Conservation (phyloP, 495 filamentous ascomycete species). For the Podospora tetraspora region DNA sequence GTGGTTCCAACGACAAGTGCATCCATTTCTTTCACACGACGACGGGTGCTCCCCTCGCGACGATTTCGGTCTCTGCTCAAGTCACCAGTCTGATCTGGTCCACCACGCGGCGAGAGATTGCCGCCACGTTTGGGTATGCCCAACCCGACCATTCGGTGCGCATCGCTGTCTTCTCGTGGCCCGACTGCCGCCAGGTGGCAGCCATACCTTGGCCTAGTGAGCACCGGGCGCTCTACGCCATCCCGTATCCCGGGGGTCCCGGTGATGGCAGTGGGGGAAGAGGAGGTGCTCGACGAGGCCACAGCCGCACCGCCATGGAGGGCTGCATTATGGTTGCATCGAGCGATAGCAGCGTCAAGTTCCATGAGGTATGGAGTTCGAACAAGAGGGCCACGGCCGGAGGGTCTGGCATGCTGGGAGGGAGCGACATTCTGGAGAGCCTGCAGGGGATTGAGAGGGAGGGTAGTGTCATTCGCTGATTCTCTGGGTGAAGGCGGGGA, state of each 20-base stretch:
- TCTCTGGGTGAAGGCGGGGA: not conserved
- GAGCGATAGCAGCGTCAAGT: slow-evolving; percentile 91
- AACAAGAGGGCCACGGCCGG: slow-evolving; percentile 51
- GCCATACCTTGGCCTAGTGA: slow-evolving; percentile 84
- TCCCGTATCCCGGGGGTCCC: slow-evolving; percentile 61
- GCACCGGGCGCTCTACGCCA: slow-evolving; percentile 70
- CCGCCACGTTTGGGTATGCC: slow-evolving; percentile 91
- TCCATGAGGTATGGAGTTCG: slow-evolving; percentile 88
- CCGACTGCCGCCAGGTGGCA: slow-evolving; percentile 81
- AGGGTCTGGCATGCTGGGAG: slow-evolving; percentile 65
- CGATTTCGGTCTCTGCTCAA: slow-evolving; percentile 87
- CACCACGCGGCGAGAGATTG: slow-evolving; percentile 77
- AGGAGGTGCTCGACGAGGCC: slow-evolving; percentile 6
- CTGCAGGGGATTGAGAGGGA: slow-evolving; percentile 81
- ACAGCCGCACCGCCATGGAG: slow-evolving; percentile 62
- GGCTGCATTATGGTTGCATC: slow-evolving; percentile 92
- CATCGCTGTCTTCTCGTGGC: slow-evolving; percentile 94
- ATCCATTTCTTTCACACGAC: slow-evolving; percentile 93
- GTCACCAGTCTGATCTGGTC: slow-evolving; percentile 93
- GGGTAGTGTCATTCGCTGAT: slow-evolving; percentile 53
- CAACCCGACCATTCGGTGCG: slow-evolving; percentile 87
- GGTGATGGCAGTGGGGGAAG: slow-evolving; percentile 17
- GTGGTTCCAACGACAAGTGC: slow-evolving; percentile 86
- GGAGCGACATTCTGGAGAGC: slow-evolving; percentile 82
- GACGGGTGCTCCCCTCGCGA: slow-evolving; percentile 80